Base-by-base conservation (phyloP, 2,329 filamentous ascomycete species). In the Fusarium sp. region DNA sequence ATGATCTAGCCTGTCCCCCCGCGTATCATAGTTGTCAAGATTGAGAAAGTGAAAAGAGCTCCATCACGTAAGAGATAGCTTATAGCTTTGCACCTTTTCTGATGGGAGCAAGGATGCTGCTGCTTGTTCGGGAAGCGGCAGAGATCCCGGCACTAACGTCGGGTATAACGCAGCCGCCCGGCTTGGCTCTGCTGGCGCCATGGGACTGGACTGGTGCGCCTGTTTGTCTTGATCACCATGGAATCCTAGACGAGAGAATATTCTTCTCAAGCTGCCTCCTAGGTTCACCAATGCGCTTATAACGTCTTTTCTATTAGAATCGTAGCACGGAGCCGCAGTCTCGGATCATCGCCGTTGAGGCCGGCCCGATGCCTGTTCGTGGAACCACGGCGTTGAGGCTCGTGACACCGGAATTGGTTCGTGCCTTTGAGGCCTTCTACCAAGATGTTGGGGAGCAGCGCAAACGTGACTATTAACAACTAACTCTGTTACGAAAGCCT, bases 381-480 rank as follows among this genome's bases (percentile, higher is more conserved):
- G 29, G 57, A 17, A 29, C 49, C 9, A 49, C 14, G 3, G 29
- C 33, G 22, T 38, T 33, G 49, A 49, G 27, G 36, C 46, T 12
- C 20, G 36, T 6, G n/a, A 31, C 3, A 7, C 31, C 8, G 46
- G 1, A 7, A 1, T 6, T 53, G 17, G 27, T 9, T 57, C 10
- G 49, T 49, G 22, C 46, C 64, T 16, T 31, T 31, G 9, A 66
- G 64, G 31, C 64, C 58, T 16, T 62, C 20, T 4, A 62, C 29
- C 5, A 40, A 46, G 22, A 55, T 46, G 31, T 20, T 38, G n/a
- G 22, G 14, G n/a, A 62, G 22, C 58, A 57, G 29, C 49, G 89
- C 85, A 20, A 87, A 90, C 70, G 87, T 91, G 56, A 76, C 78
- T 35, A 82, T 90, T 64, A 81, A 83, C 27, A 12, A 33, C 31